phyloP scores from a whole-genome alignment of 2,329 filamentous ascomycete species.

The Harringtonia lauricola region DNA sequence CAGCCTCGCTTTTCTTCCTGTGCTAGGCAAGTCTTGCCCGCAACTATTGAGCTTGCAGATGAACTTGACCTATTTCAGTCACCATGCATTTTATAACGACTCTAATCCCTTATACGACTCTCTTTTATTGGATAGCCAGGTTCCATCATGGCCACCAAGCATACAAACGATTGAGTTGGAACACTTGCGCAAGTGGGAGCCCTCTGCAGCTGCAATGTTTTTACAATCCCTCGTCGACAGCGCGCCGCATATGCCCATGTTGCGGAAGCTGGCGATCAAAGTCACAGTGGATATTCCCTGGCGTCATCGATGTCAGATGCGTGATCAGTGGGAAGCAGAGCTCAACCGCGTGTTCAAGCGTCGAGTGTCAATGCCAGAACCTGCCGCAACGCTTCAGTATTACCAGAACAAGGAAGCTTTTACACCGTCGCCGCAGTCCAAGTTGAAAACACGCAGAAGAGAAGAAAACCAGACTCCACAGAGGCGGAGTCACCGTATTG shows the following conservation, averaged over 20 bases:
- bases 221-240: conserved; percentile 68
- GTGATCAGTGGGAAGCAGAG: conserved; percentile 64
- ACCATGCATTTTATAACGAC: conserved; percentile 56
- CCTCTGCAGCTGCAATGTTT: conserved; percentile 61
- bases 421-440: neutral
- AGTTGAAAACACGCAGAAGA: neutral
- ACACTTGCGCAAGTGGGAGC: conserved; percentile 65
- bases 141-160: conserved; percentile 67
- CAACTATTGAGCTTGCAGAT: conserved; percentile 59
- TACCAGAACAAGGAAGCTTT: conserved; percentile 1
- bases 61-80: conserved; percentile 69
- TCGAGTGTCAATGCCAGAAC: conserved; percentile 13
- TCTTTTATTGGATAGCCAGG: conserved; percentile 50
- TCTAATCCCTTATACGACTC: conserved; percentile 64
- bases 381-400: conserved; percentile 12
- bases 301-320: conserved; percentile 70
- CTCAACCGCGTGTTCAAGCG: conserved; percentile 57
- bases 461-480: neutral
- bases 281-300: conserved; percentile 72
- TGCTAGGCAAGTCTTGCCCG: conserved; percentile 57
- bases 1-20: conserved; percentile 61
- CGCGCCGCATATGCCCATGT: conserved; percentile 50
- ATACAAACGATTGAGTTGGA: conserved; percentile 64
- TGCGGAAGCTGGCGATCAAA: conserved; percentile 63
- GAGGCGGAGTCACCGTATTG: conserved; percentile 25